Base-by-base conservation (phyloP, 2,329 filamentous ascomycete species). In the Trichoderma afroharzianum region DNA sequence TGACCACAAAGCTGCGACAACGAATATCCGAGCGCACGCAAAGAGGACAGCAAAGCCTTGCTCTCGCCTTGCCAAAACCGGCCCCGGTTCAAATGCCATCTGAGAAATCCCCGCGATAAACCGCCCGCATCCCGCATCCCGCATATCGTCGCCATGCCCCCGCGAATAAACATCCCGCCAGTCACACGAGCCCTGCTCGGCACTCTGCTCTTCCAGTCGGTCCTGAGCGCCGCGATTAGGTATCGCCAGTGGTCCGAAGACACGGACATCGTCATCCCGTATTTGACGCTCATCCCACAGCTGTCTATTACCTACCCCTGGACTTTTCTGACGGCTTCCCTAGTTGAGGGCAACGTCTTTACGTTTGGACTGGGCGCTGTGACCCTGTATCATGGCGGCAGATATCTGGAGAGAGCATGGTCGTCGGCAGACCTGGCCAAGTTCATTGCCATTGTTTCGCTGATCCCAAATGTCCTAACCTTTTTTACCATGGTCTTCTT, bases 371-470 rank as follows among this genome's bases (percentile, higher is more conserved):
- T 97, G 71, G 94, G 93, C 62, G 91, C 87, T 32, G 84, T 91
- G 57, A 95, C 95, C 1, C 83, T 98, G 68, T 97, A 95, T 81
- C 93, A 97, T 83, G 95, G 95, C 70, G 96, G 96, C 11, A 90
- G 94, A 77, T 99, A 99, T 81, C 88, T 99, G 26, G 96, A 99
- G 86, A 88, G 96, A 78, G 95, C 96, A 39, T 99, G 95, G 96
- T 95, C 94, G 36, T 95, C 93, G 30, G 89, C 88, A 71, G 95
- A 98, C 81, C 93, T 98, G 80, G 93, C 90, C 78, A 98, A 97
- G 82, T 98, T 98, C 80, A 85, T 98, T 62, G 84, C 93, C 18
- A 86, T 97, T 74, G 88, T 92, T 63, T 87, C 93, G 15, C 81
- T 97, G 77, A 86, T 97, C 70, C 94, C 96, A 39, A 98, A 98